Evolutionary conservation across 116 monocot genomes (phyloP), one percentile per base, ranked within the genome.

Genomic region (Trichopus zeylanicus): DNA sequence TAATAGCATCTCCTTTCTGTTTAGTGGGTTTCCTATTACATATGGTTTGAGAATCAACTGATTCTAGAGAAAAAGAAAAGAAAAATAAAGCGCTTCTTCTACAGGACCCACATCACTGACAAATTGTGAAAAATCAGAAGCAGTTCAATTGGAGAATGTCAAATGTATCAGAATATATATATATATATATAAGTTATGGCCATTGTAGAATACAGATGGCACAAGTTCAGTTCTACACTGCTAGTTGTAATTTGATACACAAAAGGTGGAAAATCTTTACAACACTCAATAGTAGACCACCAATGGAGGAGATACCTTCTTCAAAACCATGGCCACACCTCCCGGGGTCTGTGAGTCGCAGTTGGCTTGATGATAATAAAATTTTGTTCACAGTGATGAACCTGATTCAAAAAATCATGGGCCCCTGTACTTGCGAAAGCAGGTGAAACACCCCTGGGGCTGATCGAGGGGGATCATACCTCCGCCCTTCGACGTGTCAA

Each of bases 381-480:
- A 42, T n/a, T n/a, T n/a, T n/a, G n/a, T n/a, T n/a, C n/a, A n/a
- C n/a, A n/a, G n/a, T n/a, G n/a, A n/a, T n/a, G 3, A 42, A 15
- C 42, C 13, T 42, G 1, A 2, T 42, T 42, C 42, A 42, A n/a
- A 42, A 16, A 42, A 3, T 31, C n/a, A 56, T 54, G 93, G 93
- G 28, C 93, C 89, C 7, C 82, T 79, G 51, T 52, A 4, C 34
- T 57, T 70, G 23, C 75, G 55, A 51, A 88, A 88, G 67, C 79
- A 84, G 3, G 62, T 59, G 16, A 85, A 46, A 49, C 93, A 93
- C 15, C 93, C 85, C 62, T 74, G 85, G 4, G 66, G 55, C 53
- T 88, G 80, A 67, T 93, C 93, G 7, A 53, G 57, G 29, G 85
- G 85, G 31, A 88, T 78, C 93, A 88, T 93, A 1, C 89, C 93